phyloP scores from a whole-genome alignment of 768 basidiomycete species.

The Russula emetica region DNA sequence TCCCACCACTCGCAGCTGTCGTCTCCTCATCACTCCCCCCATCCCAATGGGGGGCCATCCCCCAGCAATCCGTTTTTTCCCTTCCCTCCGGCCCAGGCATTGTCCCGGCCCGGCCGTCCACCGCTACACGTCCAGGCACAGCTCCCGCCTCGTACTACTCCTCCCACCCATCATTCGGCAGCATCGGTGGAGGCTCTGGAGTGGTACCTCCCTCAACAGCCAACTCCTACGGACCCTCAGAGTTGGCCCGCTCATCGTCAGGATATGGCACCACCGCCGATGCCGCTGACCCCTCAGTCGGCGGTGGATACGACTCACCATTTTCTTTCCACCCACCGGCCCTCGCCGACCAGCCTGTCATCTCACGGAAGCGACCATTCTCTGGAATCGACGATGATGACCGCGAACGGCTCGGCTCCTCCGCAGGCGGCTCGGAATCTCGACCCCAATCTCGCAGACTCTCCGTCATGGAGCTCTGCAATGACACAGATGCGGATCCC shows the following conservation, averaged over 20 bases:
- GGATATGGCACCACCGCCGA: conserved; percentile 34
- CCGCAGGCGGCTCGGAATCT: conserved; percentile 58
- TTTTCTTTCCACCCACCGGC: conserved; percentile 76
- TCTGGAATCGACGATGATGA: conserved; percentile 52
- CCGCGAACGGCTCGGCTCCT: conserved; percentile 38
- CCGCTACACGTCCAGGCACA: conserved; percentile 63
- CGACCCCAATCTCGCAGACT: conserved; percentile 75
- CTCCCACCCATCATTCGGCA: conserved; percentile 42
- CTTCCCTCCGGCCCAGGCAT: conserved; percentile 52
- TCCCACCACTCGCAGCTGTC: conserved; percentile 73
- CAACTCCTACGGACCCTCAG: conserved; percentile 37
- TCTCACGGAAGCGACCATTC: conserved; percentile 62
- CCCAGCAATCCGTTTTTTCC: conserved; percentile 49
- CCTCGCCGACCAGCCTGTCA: conserved; percentile 37
- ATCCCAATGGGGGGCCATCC: conserved; percentile 27
- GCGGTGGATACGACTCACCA: conserved; percentile 52
- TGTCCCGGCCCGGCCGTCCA: conserved; percentile 51
- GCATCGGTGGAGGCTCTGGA: conserved; percentile 43
- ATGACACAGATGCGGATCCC: conserved; percentile 53
- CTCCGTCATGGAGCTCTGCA: conserved; percentile 86
- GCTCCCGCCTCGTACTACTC: conserved; percentile 63
- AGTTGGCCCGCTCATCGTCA: conserved; percentile 34
- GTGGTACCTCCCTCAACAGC: conserved; percentile 35
- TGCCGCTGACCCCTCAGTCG: conserved; percentile 33
- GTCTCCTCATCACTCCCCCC: conserved; percentile 61